Percentiles rank a stretch among this genome's conserved stretches.
These are phyloP conservation scores for Trichocomaceae sp. DNA, from an alignment of 2,329 filamentous ascomycete genomes.

Conservation along the genomic window DNA sequence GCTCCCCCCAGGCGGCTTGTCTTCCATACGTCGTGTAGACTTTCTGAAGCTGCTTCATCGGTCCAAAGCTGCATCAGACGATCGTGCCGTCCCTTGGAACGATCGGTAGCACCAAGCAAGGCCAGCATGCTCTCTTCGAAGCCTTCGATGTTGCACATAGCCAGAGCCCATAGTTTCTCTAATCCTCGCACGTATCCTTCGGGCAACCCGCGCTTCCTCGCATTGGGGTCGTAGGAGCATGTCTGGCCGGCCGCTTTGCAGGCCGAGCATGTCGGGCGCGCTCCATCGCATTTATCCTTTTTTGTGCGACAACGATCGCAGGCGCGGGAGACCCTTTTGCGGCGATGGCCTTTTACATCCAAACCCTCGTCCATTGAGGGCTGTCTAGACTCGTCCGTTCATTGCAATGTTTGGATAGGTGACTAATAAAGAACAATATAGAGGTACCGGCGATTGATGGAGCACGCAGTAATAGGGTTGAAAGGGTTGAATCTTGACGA, in stretches of 20 bases:
- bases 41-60: slow-evolving; percentile 36
- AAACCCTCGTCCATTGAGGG: slow-evolving; percentile 35
- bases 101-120: slow-evolving; percentile 32
- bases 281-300: slow-evolving; percentile 42
- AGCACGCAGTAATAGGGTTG: no score
- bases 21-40: slow-evolving; percentile 40
- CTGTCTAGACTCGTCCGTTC: slow-evolving; percentile 17
- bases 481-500: no score
- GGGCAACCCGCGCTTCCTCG: slow-evolving; percentile 41
- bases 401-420: slow-evolving; percentile 29
- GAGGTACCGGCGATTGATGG: no score
- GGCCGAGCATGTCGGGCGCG: slow-evolving; percentile 38
- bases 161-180: slow-evolving; percentile 42
- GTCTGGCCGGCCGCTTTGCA: slow-evolving; percentile 35
- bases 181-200: slow-evolving; percentile 43
- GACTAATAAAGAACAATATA: no score
- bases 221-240: slow-evolving; percentile 40
- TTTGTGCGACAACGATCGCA: slow-evolving; percentile 42
- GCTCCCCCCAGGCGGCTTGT: slow-evolving; percentile 33
- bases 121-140: slow-evolving; percentile 37
- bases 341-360: slow-evolving; percentile 32
- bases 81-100: slow-evolving; percentile 26
- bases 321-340: slow-evolving; percentile 42
- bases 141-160: slow-evolving; percentile 39
- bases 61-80: slow-evolving; percentile 35